These are phyloP conservation scores for Pharus latifolius DNA, from an alignment of 176 grass and related monocot species.

Conservation along the genomic window DNA sequence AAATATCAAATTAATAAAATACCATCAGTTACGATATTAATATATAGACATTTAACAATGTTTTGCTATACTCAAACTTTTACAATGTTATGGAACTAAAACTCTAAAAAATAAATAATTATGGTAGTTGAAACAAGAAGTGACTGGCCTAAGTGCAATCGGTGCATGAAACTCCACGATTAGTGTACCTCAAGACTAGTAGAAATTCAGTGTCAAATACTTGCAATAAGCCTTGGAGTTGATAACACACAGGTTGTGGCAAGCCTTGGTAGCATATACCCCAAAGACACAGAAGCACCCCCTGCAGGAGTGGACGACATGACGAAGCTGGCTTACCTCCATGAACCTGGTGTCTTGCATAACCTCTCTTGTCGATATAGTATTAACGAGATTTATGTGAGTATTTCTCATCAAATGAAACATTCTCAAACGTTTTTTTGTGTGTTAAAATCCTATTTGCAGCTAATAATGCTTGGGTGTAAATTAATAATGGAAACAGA, in stretches of 20 bases:
- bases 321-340: slow-evolving; percentile 93
- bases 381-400: slow-evolving; percentile 91
- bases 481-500: slow-evolving; percentile 16
- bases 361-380: slow-evolving; percentile 62
- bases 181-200: no score
- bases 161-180: neutral
- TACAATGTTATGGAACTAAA: no score
- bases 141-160: neutral
- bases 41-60: no score
- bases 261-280: slow-evolving; percentile 59
- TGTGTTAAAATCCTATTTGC: neutral
- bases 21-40: no score
- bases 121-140: no score
- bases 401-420: slow-evolving; percentile 9
- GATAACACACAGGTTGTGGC: slow-evolving; percentile 82
- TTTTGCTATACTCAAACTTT: no score
- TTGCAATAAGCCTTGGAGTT: no score
- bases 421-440: neutral
- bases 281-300: slow-evolving; percentile 84
- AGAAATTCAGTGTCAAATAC: neutral
- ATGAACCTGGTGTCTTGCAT: slow-evolving; percentile 75
- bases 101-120: no score
- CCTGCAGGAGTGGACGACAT: slow-evolving; percentile 88
- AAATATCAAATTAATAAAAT: no score
- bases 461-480: neutral